phyloP scores from a whole-genome alignment of 1,284 basidiomycete genomes.

The Heterobasidion occidentale region DNA sequence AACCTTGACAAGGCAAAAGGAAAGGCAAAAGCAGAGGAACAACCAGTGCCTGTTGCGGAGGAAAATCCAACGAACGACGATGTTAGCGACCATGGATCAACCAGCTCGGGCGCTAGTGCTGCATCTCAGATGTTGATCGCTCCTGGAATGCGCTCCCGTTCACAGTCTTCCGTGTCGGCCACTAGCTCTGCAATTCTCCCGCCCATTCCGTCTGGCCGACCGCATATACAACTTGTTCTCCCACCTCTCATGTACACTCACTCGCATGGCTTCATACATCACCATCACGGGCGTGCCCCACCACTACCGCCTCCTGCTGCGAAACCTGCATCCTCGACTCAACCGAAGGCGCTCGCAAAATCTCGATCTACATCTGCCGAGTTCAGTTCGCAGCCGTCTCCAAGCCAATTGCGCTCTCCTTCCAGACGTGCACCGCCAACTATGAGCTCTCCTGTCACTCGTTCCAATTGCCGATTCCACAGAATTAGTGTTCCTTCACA shows the following conservation, averaged over 20 bases:
- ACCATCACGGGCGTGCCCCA: constrained; percentile 7
- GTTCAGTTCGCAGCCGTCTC: background rate
- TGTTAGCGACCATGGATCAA: background rate
- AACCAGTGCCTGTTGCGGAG: background rate
- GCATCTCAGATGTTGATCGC: no score
- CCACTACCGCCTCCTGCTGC: constrained; percentile 4
- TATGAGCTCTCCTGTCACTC: constrained; percentile 25
- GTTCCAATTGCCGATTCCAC: constrained; percentile 61
- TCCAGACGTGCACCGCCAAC: constrained; percentile 2
- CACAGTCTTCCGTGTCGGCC: background rate
- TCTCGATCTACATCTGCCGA: background rate
- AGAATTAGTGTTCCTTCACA: constrained; percentile 52
- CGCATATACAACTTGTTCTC: background rate
- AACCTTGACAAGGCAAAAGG: background rate
- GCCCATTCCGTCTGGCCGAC: background rate
- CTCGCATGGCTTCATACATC: constrained; percentile 9
- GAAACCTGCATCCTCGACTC: background rate
- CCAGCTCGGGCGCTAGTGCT: background rate
- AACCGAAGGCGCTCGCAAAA: background rate
- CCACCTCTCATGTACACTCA: constrained; percentile 11
- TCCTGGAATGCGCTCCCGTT: background rate
- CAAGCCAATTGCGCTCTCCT: constrained; percentile 2
- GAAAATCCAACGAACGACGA: background rate
- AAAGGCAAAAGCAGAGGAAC: constrained; percentile 1
- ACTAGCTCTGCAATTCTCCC: constrained; percentile 15